Percentiles rank a stretch among this genome's conserved stretches.
Evolutionary conservation across 257 asterid species (phyloP).

Genomic region (Nicotiana tomentosiformis): DNA sequence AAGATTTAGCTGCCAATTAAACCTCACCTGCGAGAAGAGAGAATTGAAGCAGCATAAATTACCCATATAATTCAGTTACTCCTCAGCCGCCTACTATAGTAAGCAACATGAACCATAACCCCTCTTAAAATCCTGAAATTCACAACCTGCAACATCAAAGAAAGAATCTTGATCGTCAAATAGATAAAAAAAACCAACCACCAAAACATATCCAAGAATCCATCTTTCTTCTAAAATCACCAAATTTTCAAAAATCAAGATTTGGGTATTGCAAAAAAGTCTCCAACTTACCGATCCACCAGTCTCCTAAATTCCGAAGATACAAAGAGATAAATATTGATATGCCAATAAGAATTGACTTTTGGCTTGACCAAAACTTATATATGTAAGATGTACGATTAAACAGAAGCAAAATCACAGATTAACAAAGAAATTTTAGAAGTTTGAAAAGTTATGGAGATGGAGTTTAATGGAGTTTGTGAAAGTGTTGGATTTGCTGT

Average conservation of each 20-base stretch:
- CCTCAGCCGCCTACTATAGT: slow-evolving; percentile 33
- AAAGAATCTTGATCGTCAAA: slow-evolving; percentile 27
- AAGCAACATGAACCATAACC: slow-evolving; percentile 46
- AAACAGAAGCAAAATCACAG: background rate
- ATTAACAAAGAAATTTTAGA: background rate
- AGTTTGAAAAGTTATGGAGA: background rate
- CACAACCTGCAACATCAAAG: slow-evolving; percentile 36
- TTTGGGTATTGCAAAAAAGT: slow-evolving; percentile 15
- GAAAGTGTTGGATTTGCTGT: slow-evolving; percentile 13
- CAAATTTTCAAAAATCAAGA: slow-evolving; percentile 20
- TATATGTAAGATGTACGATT: background rate
- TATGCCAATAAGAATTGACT: slow-evolving; percentile 19
- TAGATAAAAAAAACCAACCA: slow-evolving; percentile 2
- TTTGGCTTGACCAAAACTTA: slow-evolving; percentile 14
- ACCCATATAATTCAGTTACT: slow-evolving; percentile 45
- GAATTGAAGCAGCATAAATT: slow-evolving; percentile 61
- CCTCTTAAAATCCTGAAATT: slow-evolving; percentile 15
- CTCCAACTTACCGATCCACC: slow-evolving; percentile 57
- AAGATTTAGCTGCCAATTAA: slow-evolving; percentile 1
- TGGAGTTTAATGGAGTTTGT: background rate
- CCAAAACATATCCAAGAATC: slow-evolving; percentile 25
- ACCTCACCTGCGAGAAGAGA: slow-evolving; percentile 47
- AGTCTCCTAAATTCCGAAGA: slow-evolving; percentile 23
- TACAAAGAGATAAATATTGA: slow-evolving; percentile 8
- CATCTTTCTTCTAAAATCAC: slow-evolving; percentile 22